Evolutionary conservation across 169 alveolate genomes (phyloP).

Genomic region (Toxoplasma gondii): DNA sequence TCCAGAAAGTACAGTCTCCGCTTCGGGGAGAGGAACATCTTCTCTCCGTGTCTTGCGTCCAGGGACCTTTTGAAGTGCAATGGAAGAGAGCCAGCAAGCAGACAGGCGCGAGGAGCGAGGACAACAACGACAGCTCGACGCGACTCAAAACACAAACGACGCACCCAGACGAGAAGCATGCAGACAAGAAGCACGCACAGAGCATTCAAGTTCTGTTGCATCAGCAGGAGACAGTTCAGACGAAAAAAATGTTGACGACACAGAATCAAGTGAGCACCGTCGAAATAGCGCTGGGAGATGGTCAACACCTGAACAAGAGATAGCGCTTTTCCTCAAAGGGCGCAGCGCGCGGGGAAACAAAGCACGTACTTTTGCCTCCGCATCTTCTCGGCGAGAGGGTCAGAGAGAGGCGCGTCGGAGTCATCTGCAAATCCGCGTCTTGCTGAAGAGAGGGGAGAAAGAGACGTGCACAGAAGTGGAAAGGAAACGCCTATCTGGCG

Average conservation of each 20-base stretch:
- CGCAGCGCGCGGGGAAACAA: not conserved
- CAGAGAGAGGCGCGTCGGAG: constrained; percentile 21
- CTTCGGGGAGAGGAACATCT: too few relatives aligned
- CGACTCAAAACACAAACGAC: too few relatives aligned
- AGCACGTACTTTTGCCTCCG: constrained; percentile 34
- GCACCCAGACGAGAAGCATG: not conserved
- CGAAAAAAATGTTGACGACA: not conserved
- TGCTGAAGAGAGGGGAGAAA: not conserved
- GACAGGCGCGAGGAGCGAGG: too few relatives aligned
- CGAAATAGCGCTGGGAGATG: not conserved
- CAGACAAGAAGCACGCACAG: not conserved
- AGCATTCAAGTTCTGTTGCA: not conserved
- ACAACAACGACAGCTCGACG: too few relatives aligned
- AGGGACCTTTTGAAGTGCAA: too few relatives aligned
- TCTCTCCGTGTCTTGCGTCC: too few relatives aligned
- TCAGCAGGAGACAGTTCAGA: not conserved
- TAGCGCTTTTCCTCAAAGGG: not conserved
- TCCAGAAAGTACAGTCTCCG: too few relatives aligned
- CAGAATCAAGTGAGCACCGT: not conserved
- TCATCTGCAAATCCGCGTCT: not conserved
- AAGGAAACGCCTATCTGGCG: not conserved
- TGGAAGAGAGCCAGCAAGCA: too few relatives aligned
- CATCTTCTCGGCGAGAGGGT: constrained; percentile 30
- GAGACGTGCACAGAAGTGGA: not conserved
- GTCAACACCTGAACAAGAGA: not conserved